Base-by-base conservation (phyloP, 352 stramenopile species). In the Phytophthora cryptogea region DNA sequence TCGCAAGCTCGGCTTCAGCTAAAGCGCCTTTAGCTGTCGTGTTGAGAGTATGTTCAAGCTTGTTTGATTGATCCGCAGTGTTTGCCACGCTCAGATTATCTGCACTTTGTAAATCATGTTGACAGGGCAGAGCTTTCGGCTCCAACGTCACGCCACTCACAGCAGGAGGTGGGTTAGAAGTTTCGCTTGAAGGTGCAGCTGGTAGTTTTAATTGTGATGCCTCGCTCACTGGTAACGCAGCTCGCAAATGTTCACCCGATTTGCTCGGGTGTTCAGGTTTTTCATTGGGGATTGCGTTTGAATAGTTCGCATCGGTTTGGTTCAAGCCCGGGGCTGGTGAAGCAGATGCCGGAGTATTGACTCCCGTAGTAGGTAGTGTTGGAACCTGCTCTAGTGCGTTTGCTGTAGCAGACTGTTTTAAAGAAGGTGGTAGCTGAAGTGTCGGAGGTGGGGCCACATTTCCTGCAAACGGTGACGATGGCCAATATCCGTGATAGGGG, bases 1-100 rank as follows among this genome's bases (percentile, higher is more conserved):
- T 88, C 7, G 83, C 81, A 44, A 92, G 73, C 56, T 92, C 79
- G 5, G 83, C 83, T 60, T 92, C 83, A 5, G 70, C 76, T 17
- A 84, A 56, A 3, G 83, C 83, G 8, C 81, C 79, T 53, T 89
- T 87, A 14, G 70, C 68, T 9, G 76, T 86, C 4, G 75, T 60
- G 9, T 61, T 66, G 6, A 89, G 64, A 3, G 72, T 78, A 48
- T 76, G 35, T 26, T 83, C 68, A 5, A 61, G 55, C 37, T 72
- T 83, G 20, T 13, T 57, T 3, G 13, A 8, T 23, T 63, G 35
- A 40, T 42, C 20, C 10, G 20, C 30, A 26, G 23, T 35, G 9
- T 17, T 16, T 20, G 8, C 1, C 23, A 33, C 26, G 5, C 27
- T 27, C 2, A 26, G 20, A 44, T 13, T 43, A 23, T 51, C 26